Conservation (phyloP, 768 basidiomycete genomes). For the Clitopilus passeckerianus region DNA sequence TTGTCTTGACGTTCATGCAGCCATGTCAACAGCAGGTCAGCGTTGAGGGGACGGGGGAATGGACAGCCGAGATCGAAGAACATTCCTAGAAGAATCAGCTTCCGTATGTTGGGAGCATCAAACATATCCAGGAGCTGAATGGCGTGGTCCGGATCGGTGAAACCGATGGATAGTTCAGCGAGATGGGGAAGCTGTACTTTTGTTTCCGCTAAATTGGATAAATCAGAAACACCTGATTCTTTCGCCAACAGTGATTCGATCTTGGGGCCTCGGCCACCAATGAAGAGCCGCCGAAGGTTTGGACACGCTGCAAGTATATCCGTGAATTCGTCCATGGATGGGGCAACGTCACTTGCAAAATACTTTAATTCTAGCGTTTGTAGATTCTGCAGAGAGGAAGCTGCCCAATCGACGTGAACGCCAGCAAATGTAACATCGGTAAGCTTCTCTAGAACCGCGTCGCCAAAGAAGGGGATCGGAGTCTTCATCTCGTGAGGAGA, state of each 20-base stretch:
- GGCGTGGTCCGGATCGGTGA: slow-evolving; percentile 35
- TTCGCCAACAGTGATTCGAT: slow-evolving; percentile 12
- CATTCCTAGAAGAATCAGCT: slow-evolving; percentile 43
- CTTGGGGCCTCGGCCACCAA: slow-evolving; percentile 52
- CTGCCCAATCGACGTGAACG: slow-evolving; percentile 53
- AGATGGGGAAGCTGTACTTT: slow-evolving; percentile 18
- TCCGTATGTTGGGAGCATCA: slow-evolving; percentile 27
- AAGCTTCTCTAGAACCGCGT: slow-evolving; percentile 24
- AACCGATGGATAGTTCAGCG: slow-evolving; percentile 37
- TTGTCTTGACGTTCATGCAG: neutral
- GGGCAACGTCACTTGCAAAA: slow-evolving; percentile 53
- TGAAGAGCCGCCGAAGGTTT: slow-evolving; percentile 34
- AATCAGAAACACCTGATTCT: neutral
- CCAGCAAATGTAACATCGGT: slow-evolving; percentile 43
- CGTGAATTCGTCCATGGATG: slow-evolving; percentile 40
- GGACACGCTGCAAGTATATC: slow-evolving; percentile 36
- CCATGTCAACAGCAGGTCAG: slow-evolving; percentile 12
- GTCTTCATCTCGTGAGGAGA: slow-evolving; percentile 31
- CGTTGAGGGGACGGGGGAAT: slow-evolving; percentile 23
- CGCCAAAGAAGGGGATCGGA: slow-evolving; percentile 44
- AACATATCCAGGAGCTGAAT: slow-evolving; percentile 32
- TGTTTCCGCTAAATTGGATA: neutral
- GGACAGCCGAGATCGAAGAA: slow-evolving; percentile 28
- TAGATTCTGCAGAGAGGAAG: slow-evolving; percentile 34
- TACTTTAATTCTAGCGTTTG: slow-evolving; percentile 48